Conservation (phyloP, 2,329 filamentous ascomycete genomes). For the Aspergillus novofumigatus region DNA sequence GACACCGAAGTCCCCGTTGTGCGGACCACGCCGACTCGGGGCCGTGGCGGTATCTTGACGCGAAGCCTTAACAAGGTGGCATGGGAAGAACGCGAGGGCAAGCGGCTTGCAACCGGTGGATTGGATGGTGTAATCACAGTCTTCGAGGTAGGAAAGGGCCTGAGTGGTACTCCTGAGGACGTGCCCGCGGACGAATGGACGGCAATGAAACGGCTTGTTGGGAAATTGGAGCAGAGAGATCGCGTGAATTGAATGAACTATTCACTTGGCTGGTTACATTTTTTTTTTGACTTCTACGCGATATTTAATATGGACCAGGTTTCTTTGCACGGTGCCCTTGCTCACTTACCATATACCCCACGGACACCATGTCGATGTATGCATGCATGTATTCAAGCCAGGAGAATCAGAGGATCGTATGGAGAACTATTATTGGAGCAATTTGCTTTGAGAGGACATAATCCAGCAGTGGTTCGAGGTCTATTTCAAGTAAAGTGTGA, state of each 20-base stretch:
- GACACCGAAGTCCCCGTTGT: conserved; percentile 90
- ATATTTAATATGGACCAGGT: conserved; percentile 12
- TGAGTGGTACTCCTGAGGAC: conserved; percentile 76
- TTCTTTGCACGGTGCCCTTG: conserved; percentile 15
- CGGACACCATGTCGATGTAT: conserved; percentile 18
- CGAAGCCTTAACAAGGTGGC: conserved; percentile 90
- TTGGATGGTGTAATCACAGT: conserved; percentile 87
- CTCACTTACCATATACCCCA: conserved; percentile 25
- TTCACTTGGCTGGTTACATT: neutral
- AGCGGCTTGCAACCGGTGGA: conserved; percentile 81
- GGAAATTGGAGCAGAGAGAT: conserved; percentile 60
- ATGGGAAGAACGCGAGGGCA: conserved; percentile 89
- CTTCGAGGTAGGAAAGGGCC: conserved; percentile 75
- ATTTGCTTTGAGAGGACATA: neutral
- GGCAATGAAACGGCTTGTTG: conserved; percentile 83
- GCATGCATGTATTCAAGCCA: conserved; percentile 14
- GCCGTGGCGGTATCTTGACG: conserved; percentile 63
- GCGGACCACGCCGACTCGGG: conserved; percentile 65
- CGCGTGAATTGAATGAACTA: conserved; percentile 23
- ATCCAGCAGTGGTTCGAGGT: neutral
- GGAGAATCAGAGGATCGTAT: conserved; percentile 6
- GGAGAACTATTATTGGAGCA: neutral
- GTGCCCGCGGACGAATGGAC: conserved; percentile 87
- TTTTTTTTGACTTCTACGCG: conserved; percentile 2
- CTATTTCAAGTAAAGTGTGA: neutral